Conservation (phyloP, 805 yeast genomes). For the Wickerhamiella kazuoi region DNA sequence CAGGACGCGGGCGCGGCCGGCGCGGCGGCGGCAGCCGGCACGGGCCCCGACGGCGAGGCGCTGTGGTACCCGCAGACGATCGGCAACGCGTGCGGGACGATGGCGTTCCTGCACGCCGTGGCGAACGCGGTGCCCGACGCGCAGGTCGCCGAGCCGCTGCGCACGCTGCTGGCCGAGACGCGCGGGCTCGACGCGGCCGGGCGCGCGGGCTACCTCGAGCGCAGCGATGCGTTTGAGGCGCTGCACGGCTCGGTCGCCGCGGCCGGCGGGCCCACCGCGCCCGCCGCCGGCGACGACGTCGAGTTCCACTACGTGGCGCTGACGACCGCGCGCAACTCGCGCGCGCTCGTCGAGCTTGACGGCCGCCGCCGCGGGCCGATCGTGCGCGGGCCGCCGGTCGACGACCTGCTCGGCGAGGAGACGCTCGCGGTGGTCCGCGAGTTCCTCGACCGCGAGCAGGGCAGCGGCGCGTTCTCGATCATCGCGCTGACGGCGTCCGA, state of each 20-base stretch:
- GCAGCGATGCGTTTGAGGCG: constrained; percentile 24
- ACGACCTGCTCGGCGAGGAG: constrained; percentile 35
- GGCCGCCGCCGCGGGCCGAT: constrained; percentile 73
- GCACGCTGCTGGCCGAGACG: constrained; percentile 16
- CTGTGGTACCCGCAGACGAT: constrained; percentile 79
- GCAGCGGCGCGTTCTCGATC: constrained; percentile 40
- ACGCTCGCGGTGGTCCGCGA: constrained; percentile 41
- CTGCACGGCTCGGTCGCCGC: constrained; percentile 24
- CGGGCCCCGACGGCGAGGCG: constrained; percentile 5
- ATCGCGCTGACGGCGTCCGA: constrained; percentile 32
- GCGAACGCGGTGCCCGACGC: constrained; percentile 22
- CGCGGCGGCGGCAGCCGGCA: not conserved
- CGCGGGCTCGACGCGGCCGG: constrained; percentile 18
- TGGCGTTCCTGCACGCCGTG: constrained; percentile 60
- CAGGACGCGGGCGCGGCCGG: constrained; percentile 23
- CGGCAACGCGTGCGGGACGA: constrained; percentile 81
- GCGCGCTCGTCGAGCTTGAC: constrained; percentile 65
- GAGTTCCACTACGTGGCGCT: constrained; percentile 68
- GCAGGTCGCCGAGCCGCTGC: constrained; percentile 13
- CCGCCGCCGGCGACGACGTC: constrained; percentile 27
- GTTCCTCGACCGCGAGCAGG: constrained; percentile 36
- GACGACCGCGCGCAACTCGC: constrained; percentile 31
- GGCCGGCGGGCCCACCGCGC: constrained; percentile 24
- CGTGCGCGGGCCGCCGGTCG: constrained; percentile 34
- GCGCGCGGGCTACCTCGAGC: constrained; percentile 29